phyloP scores from a whole-genome alignment of 2,329 filamentous ascomycete genomes.

The Albifimbria verrucaria region DNA sequence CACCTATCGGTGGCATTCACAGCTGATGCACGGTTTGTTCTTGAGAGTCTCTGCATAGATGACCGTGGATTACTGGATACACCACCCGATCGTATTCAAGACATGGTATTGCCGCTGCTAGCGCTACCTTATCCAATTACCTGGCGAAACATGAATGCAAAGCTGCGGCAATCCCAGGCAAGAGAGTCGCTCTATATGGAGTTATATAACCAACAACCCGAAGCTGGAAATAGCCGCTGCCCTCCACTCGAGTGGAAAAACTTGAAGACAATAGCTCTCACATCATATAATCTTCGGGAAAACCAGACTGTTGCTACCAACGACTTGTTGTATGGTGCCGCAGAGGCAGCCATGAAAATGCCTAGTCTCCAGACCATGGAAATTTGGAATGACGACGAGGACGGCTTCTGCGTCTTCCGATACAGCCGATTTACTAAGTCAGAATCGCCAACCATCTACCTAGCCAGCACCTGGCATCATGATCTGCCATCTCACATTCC shows the following conservation, averaged over 20 bases:
- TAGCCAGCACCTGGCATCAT: neutral
- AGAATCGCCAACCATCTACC: neutral
- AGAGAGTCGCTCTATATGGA: no score
- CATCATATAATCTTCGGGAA: no score
- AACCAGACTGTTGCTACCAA: neutral
- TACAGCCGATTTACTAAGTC: neutral
- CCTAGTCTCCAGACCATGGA: constrained; percentile 1
- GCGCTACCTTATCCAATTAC: no score
- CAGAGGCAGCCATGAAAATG: neutral
- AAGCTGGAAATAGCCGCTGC: no score
- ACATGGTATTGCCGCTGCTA: no score
- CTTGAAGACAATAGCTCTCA: neutral
- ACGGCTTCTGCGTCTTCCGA: neutral
- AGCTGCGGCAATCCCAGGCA: no score
- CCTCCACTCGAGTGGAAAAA: no score
- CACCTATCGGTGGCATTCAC: neutral
- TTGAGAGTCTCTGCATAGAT: neutral
- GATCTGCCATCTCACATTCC: neutral
- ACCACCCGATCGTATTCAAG: no score
- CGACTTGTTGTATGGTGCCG: neutral
- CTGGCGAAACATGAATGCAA: no score
- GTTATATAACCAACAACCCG: no score
- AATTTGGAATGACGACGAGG: neutral
- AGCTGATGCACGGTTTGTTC: neutral
- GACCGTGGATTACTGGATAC: no score